phyloP scores from a whole-genome alignment of 148 eudicot species.

The Cornus controversa region DNA sequence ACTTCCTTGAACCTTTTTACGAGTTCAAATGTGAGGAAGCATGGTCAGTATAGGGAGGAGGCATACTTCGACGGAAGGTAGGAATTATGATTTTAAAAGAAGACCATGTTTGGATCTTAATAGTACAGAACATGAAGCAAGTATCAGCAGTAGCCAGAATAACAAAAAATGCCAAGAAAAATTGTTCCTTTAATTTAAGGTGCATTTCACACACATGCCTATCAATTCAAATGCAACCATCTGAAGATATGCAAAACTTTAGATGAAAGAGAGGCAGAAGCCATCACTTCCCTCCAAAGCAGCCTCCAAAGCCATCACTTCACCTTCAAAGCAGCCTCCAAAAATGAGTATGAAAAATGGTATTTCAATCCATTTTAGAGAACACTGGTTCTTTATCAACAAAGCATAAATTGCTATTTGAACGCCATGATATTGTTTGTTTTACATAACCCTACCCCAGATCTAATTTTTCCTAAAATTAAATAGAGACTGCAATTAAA shows the following conservation, averaged over 20 bases:
- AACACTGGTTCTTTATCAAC: background rate
- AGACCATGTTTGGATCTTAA: background rate
- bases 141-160: background rate
- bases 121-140: background rate
- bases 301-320: no score
- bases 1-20: conserved; percentile 10
- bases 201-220: background rate
- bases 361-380: background rate
- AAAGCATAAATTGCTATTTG: background rate
- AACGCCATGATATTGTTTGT: no score
- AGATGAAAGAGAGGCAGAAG: background rate
- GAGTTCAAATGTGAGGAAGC: background rate
- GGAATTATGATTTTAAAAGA: background rate
- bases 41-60: conserved; percentile 24
- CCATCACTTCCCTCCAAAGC: no score
- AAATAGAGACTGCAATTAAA: no score
- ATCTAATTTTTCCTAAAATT: no score
- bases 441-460: background rate
- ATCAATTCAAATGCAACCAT: no score
- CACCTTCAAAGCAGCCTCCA: background rate
- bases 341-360: background rate
- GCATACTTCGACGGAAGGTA: background rate
- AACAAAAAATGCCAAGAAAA: background rate
- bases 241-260: background rate
- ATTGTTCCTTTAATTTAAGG: background rate